These are phyloP conservation scores for Solidago caesia DNA, from an alignment of 129 eudicot genomes.

Conservation along the genomic window DNA sequence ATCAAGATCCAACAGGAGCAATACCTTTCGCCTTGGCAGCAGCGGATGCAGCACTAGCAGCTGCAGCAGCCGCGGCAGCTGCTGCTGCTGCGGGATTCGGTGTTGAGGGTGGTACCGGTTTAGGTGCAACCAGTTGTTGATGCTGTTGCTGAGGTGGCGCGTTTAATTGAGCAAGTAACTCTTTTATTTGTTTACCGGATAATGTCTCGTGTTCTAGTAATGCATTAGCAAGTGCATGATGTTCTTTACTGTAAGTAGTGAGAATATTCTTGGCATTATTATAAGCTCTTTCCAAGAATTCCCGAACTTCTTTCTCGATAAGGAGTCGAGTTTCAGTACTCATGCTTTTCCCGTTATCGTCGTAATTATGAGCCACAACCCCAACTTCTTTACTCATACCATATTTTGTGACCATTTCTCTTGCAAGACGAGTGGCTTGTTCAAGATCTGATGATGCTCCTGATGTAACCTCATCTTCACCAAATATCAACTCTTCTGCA, in stretches of 20 bases:
- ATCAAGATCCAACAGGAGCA: slow-evolving; percentile 80
- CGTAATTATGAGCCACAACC: slow-evolving; percentile 77
- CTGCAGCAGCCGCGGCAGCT: slow-evolving; percentile 63
- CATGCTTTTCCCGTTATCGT: slow-evolving; percentile 90
- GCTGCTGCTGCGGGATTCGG: slow-evolving; percentile 56
- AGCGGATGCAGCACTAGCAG: slow-evolving; percentile 65
- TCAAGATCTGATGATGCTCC: slow-evolving; percentile 88
- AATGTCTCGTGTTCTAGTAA: slow-evolving; percentile 84
- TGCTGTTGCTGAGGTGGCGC: slow-evolving; percentile 45
- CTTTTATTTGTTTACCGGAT: slow-evolving; percentile 72
- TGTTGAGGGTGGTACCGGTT: slow-evolving; percentile 44
- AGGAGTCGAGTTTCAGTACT: slow-evolving; percentile 82
- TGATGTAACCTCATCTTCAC: slow-evolving; percentile 87
- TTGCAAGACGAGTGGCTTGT: slow-evolving; percentile 75
- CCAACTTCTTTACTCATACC: slow-evolving; percentile 95
- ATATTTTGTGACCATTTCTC: slow-evolving; percentile 91
- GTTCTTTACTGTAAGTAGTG: slow-evolving; percentile 61
- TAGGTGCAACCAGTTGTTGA: slow-evolving; percentile 30
- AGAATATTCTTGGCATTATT: slow-evolving; percentile 75
- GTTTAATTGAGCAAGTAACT: slow-evolving; percentile 54
- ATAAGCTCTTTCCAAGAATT: slow-evolving; percentile 68
- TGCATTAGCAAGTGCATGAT: slow-evolving; percentile 78
- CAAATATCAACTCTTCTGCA: slow-evolving; percentile 95
- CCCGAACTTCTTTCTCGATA: slow-evolving; percentile 80
- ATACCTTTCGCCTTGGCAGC: slow-evolving; percentile 80